Base-by-base conservation (phyloP, 192 early-diverging fungal species). In the Umbelopsis isabellina region DNA sequence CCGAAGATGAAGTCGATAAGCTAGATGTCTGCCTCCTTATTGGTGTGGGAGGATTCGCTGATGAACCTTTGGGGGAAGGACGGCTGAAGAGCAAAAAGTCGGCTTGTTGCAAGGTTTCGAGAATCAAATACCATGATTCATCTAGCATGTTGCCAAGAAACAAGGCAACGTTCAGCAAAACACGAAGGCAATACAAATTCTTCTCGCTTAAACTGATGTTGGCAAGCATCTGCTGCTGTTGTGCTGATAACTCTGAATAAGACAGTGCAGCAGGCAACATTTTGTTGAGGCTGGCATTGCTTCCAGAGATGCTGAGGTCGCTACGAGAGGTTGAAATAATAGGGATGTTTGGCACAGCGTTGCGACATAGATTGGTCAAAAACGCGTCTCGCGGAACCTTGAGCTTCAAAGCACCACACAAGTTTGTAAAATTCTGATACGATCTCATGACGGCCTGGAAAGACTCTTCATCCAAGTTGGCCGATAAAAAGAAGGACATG, bases 81-180 rank as follows among this genome's bases (percentile, higher is more conserved):
- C 83, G 78, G 44, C 71, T 78, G 12, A 86, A 84, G 50, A 97
- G 65, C 20, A 94, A 76, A 74, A 90, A 88, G 51, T 97, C 95
- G 1, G 92, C 91, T 22, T 91, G 87, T 74, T 97, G 95, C 71
- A 97, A 80, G 3, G 95, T 95, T 68, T 95, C 92, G 44, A 97
- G 73, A 2, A 97, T 86, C 35, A 90, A 79, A 72, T 91, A 94
- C 97, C 97, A 99, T 50, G 90, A 84, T 45, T 90, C 77, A 16
- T 90, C 93, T 49, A 99, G 77, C 9, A 88, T 88, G 13, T 88
- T 77, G 7, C 87, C 89, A 66, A 98, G 82, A 25, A 85, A 89
- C 77, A 89, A 82, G 8, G 94, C 87, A 12, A 94, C 84, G 27
- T 85, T 81, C 2, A 96, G 69, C 27, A 94, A 71, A 3, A 90